Base-by-base conservation (phyloP, 2,329 filamentous ascomycete genomes). In the Sarocladium strictum region DNA sequence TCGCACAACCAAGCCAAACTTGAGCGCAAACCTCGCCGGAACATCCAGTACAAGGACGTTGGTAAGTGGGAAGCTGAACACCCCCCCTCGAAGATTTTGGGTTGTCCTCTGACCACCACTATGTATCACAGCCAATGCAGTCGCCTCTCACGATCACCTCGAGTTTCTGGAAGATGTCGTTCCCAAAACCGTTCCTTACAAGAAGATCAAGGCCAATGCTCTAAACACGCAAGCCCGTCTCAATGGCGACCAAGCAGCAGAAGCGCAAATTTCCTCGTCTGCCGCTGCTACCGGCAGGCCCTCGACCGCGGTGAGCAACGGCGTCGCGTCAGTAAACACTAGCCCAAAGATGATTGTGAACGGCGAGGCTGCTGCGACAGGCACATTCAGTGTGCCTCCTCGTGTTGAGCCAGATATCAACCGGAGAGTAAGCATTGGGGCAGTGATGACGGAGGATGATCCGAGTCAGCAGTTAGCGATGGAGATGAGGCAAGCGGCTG, bases 11-110 rank as follows among this genome's bases (percentile, higher is more conserved):
- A 96, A 64, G 88, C 92, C 63, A 95, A 94, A 66, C 81, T 91
- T 1, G 94, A 97, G 72, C 83, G 87, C 63, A 97, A 97, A 69
- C 93, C 93, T 5, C 81, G 94, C 55, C 85, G 92, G 57, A 97
- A 95, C 65, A 87, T 99, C 58, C 94, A 97, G 69, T 99, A 99
- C 76, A 90, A 90, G 66, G 94, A 99, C 70, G 80, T 99, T 40
- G 87, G 89, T 91, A 75, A 56, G 78, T 65, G 21, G n/a, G 3
- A 5, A 9, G 41, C 9, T 21, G 24, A 15, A 17, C 15, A 29
- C 10, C 23, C 17, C n/a, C 17, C 19, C 29, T 10, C 15, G 24
- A 50, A 27, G 12, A 0, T 47, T 7, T 14, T 15, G 7, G 11
- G 35, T n/a, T 26, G 29, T 10, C 26, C 26, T 41, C n/a, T 32